These are phyloP conservation scores for Fusarium austroafricanum DNA, from an alignment of 2,329 filamentous ascomycete genomes.

Conservation along the genomic window DNA sequence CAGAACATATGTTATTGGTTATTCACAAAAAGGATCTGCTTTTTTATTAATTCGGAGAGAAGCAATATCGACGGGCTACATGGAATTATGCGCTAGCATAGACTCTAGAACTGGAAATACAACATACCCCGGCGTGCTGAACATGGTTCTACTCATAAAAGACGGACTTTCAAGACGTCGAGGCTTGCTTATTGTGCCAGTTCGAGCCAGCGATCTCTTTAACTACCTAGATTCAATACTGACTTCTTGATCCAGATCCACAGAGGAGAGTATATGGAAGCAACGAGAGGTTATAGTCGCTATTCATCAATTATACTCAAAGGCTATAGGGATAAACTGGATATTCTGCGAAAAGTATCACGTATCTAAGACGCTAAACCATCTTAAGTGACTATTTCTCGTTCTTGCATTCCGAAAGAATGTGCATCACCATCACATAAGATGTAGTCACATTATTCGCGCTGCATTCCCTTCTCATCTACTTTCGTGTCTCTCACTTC, in stretches of 20 bases:
- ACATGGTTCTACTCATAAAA: background rate
- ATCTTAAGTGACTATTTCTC: no score
- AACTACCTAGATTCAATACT: no score
- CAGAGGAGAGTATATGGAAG: no score
- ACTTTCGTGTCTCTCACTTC: constrained; percentile 10
- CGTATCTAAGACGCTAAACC: no score
- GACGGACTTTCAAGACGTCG: no score
- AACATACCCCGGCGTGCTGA: background rate
- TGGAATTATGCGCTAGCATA: background rate
- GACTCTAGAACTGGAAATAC: background rate
- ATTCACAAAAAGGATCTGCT: background rate
- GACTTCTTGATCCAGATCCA: no score
- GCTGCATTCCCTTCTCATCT: constrained; percentile 17
- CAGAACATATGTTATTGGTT: background rate
- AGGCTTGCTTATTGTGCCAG: no score
- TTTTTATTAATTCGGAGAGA: background rate
- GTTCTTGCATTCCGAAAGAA: background rate
- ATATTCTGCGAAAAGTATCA: no score
- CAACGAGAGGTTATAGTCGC: no score
- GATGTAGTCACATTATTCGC: background rate
- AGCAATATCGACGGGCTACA: background rate
- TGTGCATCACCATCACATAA: background rate
- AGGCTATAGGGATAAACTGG: no score
- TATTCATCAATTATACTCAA: no score
- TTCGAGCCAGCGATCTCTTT: no score